Base-by-base conservation (phyloP, 2,329 filamentous ascomycete genomes). In the Clonostachys byssicola region DNA sequence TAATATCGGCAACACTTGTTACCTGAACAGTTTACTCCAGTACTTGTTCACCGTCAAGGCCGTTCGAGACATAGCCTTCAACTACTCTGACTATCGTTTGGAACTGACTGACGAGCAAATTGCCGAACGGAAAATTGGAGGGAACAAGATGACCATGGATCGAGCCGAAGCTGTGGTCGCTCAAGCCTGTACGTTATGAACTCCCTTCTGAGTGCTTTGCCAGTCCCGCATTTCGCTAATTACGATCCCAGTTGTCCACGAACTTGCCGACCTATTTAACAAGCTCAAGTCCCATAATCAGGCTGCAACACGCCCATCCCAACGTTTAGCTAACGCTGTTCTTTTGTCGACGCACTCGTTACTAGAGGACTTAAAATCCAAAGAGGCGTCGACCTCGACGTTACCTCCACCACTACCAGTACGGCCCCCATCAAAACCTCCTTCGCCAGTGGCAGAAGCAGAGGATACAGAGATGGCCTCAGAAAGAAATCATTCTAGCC, bases 1-100 rank as follows among this genome's bases (percentile, higher is more conserved):
- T 52, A 99, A 97, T 56, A 95, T 97, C 48, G 92, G 94, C 49
- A 99, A 99, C 60, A 99, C 95, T 0, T 99, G 94, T 64, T 99
- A 99, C 59, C 77, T 99, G 47, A 99, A 99, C 72, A 97, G 92
- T 67, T 79, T 99, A 43, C 75, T 99, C 10, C 94, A 99, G 58
- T 97, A 95, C 61, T 87, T 96, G 54, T 96, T 95, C 63, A 95
- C 92, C 0, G 81, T 97, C 47, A 86, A 84, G 51, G 84, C 89
- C 3, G 75, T 97, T 33, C 82, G 92, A 44, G 79, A 94, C 6
- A 80, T 96, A 53, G 84, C 96, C 4, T 73, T 95, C 49, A 75
- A 89, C 44, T 89, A 89, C 54, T 83, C 92, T 23, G 66, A 82
- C 5, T 80, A 86, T 57, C 81, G 85, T 53, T 80, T 94, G 59